Conservation (phyloP, 148 eudicot genomes). For the Suaeda aralocaspica region DNA sequence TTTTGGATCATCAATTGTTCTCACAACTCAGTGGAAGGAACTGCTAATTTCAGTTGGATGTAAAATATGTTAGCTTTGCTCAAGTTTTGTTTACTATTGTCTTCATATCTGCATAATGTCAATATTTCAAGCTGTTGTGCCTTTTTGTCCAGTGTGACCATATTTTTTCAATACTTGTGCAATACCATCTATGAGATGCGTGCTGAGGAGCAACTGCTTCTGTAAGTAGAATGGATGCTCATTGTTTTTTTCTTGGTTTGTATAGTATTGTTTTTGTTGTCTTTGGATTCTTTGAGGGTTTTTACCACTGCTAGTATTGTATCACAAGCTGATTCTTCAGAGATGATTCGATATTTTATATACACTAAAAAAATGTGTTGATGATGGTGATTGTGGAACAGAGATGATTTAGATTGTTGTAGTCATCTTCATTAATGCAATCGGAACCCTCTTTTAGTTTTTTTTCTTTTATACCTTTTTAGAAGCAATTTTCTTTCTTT, state of each 20-base stretch:
- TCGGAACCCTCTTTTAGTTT: slow-evolving; percentile 4
- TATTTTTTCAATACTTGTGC: slow-evolving; percentile 86
- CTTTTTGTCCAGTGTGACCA: slow-evolving; percentile 77
- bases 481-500: too few relatives aligned
- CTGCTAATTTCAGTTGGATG: slow-evolving; percentile 80
- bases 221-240: slow-evolving; percentile 52
- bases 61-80: slow-evolving; percentile 29
- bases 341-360: too few relatives aligned
- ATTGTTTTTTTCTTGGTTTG: too few relatives aligned
- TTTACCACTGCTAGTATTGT: too few relatives aligned
- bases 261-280: too few relatives aligned
- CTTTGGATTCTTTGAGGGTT: too few relatives aligned
- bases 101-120: not conserved
- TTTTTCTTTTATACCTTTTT: too few relatives aligned
- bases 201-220: slow-evolving; percentile 78
- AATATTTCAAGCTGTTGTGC: slow-evolving; percentile 5
- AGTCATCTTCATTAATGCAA: too few relatives aligned
- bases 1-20: slow-evolving; percentile 93
- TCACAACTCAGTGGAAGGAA: slow-evolving; percentile 77
- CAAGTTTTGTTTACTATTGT: slow-evolving; percentile 7
- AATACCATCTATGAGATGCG: slow-evolving; percentile 88
- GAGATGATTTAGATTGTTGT: too few relatives aligned
- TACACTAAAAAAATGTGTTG: too few relatives aligned
- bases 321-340: too few relatives aligned
- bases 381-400: too few relatives aligned